A percentile compares a stretch with the other conserved stretches of the same genome.
Evolutionary conservation across 495 filamentous ascomycete genomes (phyloP).

Genomic region (Daldinia childiae): DNA sequence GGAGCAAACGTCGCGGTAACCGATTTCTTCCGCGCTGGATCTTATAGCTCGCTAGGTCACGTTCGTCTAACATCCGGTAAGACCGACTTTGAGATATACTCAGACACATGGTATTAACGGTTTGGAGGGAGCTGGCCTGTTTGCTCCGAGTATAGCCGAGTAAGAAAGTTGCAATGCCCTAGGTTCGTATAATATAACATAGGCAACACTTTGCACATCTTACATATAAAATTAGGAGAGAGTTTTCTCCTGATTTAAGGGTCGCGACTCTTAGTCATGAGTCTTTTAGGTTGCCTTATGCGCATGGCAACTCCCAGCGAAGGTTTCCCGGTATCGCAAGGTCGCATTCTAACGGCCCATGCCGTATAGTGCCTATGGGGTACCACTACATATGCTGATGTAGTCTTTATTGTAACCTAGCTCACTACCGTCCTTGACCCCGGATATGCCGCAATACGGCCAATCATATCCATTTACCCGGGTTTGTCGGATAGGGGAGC

Average conservation of each 20-base stretch:
- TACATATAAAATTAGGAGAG: background rate
- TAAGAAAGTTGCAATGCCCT: background rate
- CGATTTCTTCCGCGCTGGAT: background rate
- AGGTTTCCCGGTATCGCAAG: background rate
- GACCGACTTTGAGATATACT: conserved; percentile 3
- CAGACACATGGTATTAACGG: conserved; percentile 4
- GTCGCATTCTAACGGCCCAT: conserved; percentile 1
- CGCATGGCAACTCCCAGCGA: background rate
- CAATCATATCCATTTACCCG: background rate
- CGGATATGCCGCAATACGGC: background rate
- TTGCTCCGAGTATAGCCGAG: background rate
- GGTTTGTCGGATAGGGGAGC: background rate
- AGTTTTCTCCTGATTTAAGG: background rate
- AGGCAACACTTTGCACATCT: too few relatives aligned
- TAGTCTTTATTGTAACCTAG: background rate
- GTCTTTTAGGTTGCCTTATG: background rate
- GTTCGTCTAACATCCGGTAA: background rate
- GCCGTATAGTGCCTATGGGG: background rate
- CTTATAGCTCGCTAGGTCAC: background rate
- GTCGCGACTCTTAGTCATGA: background rate
- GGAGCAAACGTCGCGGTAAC: background rate
- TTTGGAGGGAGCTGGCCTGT: background rate
- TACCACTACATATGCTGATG: background rate
- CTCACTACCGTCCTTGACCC: background rate
- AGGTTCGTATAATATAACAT: background rate